A percentile compares a stretch with the other conserved stretches of the same genome.
Conservation (phyloP, 2,329 filamentous ascomycete genomes). For the Diplodia scrobiculata region DNA sequence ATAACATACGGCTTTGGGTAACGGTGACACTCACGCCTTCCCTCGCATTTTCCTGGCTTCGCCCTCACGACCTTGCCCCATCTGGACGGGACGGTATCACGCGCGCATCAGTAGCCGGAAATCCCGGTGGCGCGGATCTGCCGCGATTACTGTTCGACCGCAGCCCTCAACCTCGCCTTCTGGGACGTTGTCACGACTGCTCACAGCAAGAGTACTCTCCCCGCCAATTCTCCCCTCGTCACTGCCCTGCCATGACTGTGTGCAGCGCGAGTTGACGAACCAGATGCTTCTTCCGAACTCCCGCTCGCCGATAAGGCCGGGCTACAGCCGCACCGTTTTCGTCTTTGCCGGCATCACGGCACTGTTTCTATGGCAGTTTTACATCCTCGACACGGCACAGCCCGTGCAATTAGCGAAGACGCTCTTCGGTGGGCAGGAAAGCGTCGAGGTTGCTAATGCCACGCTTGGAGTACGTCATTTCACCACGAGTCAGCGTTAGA, state of each 20-base stretch:
- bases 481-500: neutral
- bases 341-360: conserved; percentile 11
- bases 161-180: neutral
- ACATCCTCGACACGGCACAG: conserved; percentile 14
- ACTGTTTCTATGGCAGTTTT: conserved; percentile 16
- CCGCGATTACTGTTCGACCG: conserved; percentile 2
- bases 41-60: neutral
- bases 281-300: conserved; percentile 22
- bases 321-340: conserved; percentile 1
- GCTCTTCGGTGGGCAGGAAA: neutral
- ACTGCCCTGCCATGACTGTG: neutral
- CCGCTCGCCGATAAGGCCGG: conserved; percentile 19
- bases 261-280: neutral
- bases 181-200: neutral
- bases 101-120: neutral
- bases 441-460: conserved; percentile 2
- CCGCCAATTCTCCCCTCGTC: neutral
- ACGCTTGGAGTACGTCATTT: conserved; percentile 21
- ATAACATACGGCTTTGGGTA: neutral
- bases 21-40: conserved; percentile 8
- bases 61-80: conserved; percentile 14
- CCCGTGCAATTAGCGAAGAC: conserved; percentile 16
- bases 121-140: conserved; percentile 17
- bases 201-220: neutral
- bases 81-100: conserved; percentile 12